phyloP scores from a whole-genome alignment of 805 yeast species.

The Hanseniaspora hatyaiensis region DNA sequence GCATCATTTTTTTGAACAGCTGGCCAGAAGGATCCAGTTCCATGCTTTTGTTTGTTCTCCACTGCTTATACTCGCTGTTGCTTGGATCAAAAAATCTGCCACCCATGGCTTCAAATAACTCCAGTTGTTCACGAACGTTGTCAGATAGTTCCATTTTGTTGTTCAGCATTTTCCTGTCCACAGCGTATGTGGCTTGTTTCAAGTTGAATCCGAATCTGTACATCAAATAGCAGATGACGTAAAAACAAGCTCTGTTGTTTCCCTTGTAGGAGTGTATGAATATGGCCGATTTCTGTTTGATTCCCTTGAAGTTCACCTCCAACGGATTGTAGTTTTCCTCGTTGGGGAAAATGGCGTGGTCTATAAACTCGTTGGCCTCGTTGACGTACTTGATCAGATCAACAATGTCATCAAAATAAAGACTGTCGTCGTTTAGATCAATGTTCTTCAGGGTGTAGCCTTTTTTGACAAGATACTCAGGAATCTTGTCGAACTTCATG shows the following conservation, averaged over 20 bases:
- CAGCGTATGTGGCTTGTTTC: conserved; percentile 60
- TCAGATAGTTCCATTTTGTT: conserved; percentile 56
- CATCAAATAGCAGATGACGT: conserved; percentile 83
- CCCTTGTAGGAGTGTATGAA: conserved; percentile 83
- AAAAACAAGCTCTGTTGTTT: conserved; percentile 78
- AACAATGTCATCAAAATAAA: conserved; percentile 37
- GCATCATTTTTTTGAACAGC: conserved; percentile 20
- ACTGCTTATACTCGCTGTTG: conserved; percentile 34
- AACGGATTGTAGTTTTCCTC: conserved; percentile 28
- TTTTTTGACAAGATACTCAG: conserved; percentile 33
- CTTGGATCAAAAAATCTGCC: conserved; percentile 27
- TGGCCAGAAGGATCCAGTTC: conserved; percentile 35
- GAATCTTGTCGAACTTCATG: conserved; percentile 52
- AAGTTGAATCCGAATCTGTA: conserved; percentile 48
- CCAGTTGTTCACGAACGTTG: conserved; percentile 61
- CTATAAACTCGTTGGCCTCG: conserved; percentile 56
- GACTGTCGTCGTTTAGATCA: conserved; percentile 48
- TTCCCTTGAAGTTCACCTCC: conserved; percentile 25
- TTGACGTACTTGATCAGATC: conserved; percentile 54
- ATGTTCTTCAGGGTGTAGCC: conserved; percentile 48
- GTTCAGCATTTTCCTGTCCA: conserved; percentile 43
- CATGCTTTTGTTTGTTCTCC: conserved; percentile 30
- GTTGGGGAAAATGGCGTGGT: conserved; percentile 44
- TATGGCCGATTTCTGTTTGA: conserved; percentile 33
- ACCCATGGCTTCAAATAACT: conserved; percentile 43